These are phyloP conservation scores for Abrus pulchellus DNA, from an alignment of 306 rosid species.

Conservation along the genomic window DNA sequence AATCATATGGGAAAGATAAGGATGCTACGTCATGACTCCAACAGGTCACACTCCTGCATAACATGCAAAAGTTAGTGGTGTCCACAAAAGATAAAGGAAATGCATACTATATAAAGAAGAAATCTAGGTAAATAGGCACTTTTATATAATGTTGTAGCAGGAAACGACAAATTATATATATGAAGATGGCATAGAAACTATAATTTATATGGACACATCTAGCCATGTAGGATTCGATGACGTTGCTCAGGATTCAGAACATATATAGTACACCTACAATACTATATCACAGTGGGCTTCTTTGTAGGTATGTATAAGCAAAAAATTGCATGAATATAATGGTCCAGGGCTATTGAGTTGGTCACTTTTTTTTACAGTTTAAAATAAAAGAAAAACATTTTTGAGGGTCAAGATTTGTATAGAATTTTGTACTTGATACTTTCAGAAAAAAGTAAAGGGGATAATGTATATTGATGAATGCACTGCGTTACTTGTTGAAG, in stretches of 20 bases:
- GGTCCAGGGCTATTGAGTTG: not conserved
- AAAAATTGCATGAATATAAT: not conserved
- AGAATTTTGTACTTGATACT: no score
- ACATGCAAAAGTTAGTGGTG: not conserved
- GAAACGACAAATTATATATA: constrained; percentile 24
- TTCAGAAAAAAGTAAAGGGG: no score
- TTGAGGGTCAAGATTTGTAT: no score
- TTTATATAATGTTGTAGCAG: not conserved
- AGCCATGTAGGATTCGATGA: not conserved
- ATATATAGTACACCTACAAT: not conserved
- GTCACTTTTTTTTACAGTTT: no score
- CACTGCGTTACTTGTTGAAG: not conserved
- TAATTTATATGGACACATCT: not conserved
- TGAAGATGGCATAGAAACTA: not conserved
- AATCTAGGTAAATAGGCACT: not conserved
- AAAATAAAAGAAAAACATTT: no score
- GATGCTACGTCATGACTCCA: not conserved
- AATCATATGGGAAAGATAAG: constrained; percentile 9
- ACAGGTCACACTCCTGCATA: not conserved
- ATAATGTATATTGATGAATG: not conserved
- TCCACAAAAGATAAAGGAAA: not conserved
- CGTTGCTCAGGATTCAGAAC: not conserved
- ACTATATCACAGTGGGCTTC: no score
- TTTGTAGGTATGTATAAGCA: no score
- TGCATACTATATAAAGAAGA: not conserved